Base-by-base conservation (phyloP, 2,329 filamentous ascomycete genomes). In the Phaeosphaeriaceae sp. region DNA sequence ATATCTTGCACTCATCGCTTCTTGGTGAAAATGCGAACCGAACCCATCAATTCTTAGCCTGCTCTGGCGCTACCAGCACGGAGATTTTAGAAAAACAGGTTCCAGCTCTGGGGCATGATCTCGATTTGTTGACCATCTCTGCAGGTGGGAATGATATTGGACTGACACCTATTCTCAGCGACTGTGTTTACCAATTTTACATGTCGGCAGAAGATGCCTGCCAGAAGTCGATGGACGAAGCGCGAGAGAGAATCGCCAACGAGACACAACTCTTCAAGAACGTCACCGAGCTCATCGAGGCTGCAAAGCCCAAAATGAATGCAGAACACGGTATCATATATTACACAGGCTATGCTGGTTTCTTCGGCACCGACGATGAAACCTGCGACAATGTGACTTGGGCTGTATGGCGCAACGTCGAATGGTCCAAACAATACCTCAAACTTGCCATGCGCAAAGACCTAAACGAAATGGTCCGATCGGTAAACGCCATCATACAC, bases 141-240 rank as follows among this genome's bases (percentile, higher is more conserved):
- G 66, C 66, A 6, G 68, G 67, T 7, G 67, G 68, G 5, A 72
- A 72, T 42, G 67, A 71, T 35, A 61, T 68, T 4, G 64, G 61
- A 2, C 53, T 71, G 2, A 60, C 55, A 1, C 53, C 58, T 13
- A 60, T 72, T 2, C 52, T 71, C 8, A 66, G 65, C 30, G 54
- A 54, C 16, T 71, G 68, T 40, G 56, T 71, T 5, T 69, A 67
- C 48, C 66, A 71, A 15, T 70, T 69, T 48, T 65, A 61, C 40
- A 53, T 65, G 58, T 53, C 59, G 5, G 49, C 43, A 4, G 57
- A 58, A 23, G 55, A 61, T 6, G 56, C 62, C 3, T 71, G 68
- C 37, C 53, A 61, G 6, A 42, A 36, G 2, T 59, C 63, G 0
- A 63, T 72, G 1, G 35, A 51, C 0, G 58, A 66, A 37, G 63